Conservation (phyloP, 495 filamentous ascomycete genomes). For the Cudoniella acicularis region DNA sequence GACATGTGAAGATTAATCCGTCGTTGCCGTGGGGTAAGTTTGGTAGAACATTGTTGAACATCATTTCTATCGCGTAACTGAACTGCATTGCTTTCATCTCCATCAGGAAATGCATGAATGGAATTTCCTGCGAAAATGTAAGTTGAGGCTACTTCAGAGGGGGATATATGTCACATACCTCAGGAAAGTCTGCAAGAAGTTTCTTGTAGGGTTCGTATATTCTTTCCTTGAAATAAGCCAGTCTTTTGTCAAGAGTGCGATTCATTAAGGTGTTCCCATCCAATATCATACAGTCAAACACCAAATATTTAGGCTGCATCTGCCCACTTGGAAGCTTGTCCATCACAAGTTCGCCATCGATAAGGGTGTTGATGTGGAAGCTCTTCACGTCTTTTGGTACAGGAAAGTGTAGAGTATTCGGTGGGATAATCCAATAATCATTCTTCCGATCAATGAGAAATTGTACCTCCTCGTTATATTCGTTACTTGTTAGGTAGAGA, state of each 20-base stretch:
- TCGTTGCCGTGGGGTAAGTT: constrained; percentile 88
- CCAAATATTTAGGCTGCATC: constrained; percentile 71
- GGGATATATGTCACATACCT: constrained; percentile 20
- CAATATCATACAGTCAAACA: constrained; percentile 88
- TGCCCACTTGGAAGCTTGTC: constrained; percentile 62
- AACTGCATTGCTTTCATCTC: constrained; percentile 85
- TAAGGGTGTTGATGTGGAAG: constrained; percentile 77
- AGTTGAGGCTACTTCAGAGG: neutral
- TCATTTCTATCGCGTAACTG: constrained; percentile 82
- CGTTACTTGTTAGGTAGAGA: constrained; percentile 71
- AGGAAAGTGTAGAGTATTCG: constrained; percentile 70
- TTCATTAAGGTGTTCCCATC: constrained; percentile 73
- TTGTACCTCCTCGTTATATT: constrained; percentile 50
- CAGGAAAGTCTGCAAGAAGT: constrained; percentile 63
- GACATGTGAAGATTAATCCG: constrained; percentile 94
- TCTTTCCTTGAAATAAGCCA: constrained; percentile 78
- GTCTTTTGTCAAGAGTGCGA: constrained; percentile 78
- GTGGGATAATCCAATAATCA: constrained; percentile 80
- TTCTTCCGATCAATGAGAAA: constrained; percentile 97
- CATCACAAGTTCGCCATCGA: constrained; percentile 91
- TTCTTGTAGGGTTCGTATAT: constrained; percentile 76
- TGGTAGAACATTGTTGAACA: constrained; percentile 83
- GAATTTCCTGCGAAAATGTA: constrained; percentile 44
- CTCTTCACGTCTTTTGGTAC: constrained; percentile 52
- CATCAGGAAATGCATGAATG: constrained; percentile 71